Evolutionary conservation across 805 yeast species (phyloP).

Genomic region (Wickerhamomyces sydowiorum): DNA sequence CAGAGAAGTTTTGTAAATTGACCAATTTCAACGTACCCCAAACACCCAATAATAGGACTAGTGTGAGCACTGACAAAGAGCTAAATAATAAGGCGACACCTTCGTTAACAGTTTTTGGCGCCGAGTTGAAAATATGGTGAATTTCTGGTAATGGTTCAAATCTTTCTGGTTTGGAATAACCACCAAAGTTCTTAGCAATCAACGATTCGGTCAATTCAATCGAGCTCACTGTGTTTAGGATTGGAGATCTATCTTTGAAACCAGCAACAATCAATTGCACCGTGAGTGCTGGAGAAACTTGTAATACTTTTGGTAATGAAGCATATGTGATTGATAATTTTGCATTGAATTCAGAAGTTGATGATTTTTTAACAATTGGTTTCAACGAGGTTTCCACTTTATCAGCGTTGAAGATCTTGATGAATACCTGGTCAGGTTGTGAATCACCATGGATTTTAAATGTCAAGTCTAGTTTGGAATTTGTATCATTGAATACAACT

Average conservation of each 20-base stretch:
- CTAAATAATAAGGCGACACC: constrained; percentile 16
- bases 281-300: constrained; percentile 10
- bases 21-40: constrained; percentile 16
- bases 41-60: constrained; percentile 10
- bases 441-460: constrained; percentile 2
- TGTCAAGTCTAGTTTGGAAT: constrained; percentile 12
- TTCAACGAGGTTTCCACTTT: constrained; percentile 19
- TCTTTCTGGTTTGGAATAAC: constrained; percentile 12
- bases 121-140: constrained; percentile 19
- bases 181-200: constrained; percentile 4
- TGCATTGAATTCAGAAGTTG: constrained; percentile 5
- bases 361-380: constrained; percentile 15
- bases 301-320: constrained; percentile 19
- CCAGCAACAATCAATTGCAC: constrained; percentile 15
- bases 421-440: constrained; percentile 21
- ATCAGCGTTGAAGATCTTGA: constrained; percentile 12
- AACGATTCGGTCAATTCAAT: constrained; percentile 14
- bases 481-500: constrained; percentile 10
- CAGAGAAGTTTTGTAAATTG: constrained; percentile 20
- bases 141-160: constrained; percentile 21
- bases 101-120: constrained; percentile 17
- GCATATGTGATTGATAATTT: constrained; percentile 12
- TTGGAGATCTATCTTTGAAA: constrained; percentile 5
- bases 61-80: constrained; percentile 7
- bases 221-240: constrained; percentile 12